Evolutionary conservation across 169 alveolate species (phyloP).

Genomic region (Cryptosporidium ryanae): DNA sequence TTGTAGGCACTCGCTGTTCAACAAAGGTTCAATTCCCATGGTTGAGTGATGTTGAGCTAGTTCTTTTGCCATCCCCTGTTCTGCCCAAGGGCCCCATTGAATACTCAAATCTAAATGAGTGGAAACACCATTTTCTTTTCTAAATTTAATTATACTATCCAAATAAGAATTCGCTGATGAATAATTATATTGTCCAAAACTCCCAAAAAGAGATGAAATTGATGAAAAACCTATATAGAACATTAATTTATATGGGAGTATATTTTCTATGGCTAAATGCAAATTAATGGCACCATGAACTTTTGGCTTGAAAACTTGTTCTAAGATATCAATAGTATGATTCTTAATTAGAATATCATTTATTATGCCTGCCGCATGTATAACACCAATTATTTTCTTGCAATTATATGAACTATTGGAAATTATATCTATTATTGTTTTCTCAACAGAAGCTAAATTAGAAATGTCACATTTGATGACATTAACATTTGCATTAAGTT

Average conservation of each 20-base stretch:
- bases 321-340: conserved; percentile 75
- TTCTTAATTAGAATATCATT: conserved; percentile 78
- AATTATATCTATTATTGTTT: background rate
- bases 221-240: conserved; percentile 81
- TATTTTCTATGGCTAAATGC: conserved; percentile 77
- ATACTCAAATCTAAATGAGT: conserved; percentile 37
- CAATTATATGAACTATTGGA: background rate
- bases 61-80: conserved; percentile 71
- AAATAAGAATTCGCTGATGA: conserved; percentile 83
- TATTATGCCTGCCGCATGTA: conserved; percentile 82
- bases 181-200: conserved; percentile 82
- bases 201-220: conserved; percentile 80
- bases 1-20: conserved; percentile 11
- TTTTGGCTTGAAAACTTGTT: conserved; percentile 80
- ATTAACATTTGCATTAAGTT: conserved; percentile 4
- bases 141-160: conserved; percentile 78
- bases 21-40: conserved; percentile 31
- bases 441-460: conserved; percentile 6
- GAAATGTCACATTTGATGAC: conserved; percentile 48
- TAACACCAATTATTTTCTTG: conserved; percentile 75
- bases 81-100: conserved; percentile 75
- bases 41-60: conserved; percentile 12
- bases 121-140: conserved; percentile 48
- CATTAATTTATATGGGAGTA: conserved; percentile 71
- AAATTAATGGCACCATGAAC: conserved; percentile 82